These are phyloP conservation scores for Nannizziopsis barbatae DNA, from an alignment of 2,329 filamentous ascomycete genomes.

Conservation along the genomic window DNA sequence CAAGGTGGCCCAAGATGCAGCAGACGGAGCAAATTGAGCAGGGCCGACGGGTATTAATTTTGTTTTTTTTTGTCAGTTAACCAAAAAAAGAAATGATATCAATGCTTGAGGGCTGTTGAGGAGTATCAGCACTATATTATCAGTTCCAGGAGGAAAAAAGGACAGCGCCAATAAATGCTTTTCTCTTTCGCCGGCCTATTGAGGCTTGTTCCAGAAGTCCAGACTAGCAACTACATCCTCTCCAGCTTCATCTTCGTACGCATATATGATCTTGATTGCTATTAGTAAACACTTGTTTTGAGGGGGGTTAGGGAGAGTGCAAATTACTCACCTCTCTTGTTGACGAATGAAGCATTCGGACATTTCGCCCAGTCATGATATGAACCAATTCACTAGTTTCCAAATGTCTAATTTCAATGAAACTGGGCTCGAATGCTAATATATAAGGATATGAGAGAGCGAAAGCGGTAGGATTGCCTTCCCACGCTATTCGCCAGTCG, in stretches of 20 bases:
- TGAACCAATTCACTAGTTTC: constrained; percentile 85
- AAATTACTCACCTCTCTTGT: constrained; percentile 73
- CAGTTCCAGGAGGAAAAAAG: constrained; percentile 2
- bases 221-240: constrained; percentile 89
- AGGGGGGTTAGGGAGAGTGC: background rate
- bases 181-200: constrained; percentile 7
- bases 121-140: background rate
- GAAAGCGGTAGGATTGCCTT: constrained; percentile 83
- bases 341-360: constrained; percentile 93
- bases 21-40: background rate
- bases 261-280: constrained; percentile 70
- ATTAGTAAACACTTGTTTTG: constrained; percentile 18
- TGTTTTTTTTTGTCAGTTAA: background rate
- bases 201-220: constrained; percentile 75
- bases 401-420: constrained; percentile 92
- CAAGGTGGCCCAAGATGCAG: background rate
- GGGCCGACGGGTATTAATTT: constrained; percentile 5
- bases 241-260: constrained; percentile 89
- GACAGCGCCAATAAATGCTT: background rate
- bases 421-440: constrained; percentile 90
- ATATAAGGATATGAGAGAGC: constrained; percentile 96
- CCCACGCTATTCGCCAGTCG: constrained; percentile 97
- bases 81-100: background rate
- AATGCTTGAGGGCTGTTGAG: too few relatives aligned
- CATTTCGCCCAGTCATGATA: constrained; percentile 92